These are phyloP conservation scores for Tricholoma hemisulphureum DNA, from an alignment of 768 basidiomycete species.

Conservation along the genomic window DNA sequence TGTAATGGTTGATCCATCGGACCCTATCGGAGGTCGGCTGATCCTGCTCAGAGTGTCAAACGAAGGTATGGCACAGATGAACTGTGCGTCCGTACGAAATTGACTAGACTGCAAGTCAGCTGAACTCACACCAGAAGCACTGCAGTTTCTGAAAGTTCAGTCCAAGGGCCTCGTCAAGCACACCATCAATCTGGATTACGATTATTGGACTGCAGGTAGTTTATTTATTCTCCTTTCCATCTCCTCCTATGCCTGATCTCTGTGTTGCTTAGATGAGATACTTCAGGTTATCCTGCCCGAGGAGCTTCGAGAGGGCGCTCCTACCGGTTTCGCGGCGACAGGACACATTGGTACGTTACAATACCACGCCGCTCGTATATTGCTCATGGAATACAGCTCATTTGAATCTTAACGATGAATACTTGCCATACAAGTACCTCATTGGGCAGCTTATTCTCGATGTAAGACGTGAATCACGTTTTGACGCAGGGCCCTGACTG, in stretches of 20 bases:
- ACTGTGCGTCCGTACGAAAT: slow-evolving; percentile 2
- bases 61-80: slow-evolving; percentile 47
- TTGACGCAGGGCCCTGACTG: background rate
- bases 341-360: slow-evolving; percentile 80
- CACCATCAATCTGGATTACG: slow-evolving; percentile 68
- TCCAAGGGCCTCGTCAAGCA: slow-evolving; percentile 56
- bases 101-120: slow-evolving; percentile 53
- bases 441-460: slow-evolving; percentile 94
- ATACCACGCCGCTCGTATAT: background rate
- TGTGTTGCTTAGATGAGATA: slow-evolving; percentile 66
- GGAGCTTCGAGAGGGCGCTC: slow-evolving; percentile 72
- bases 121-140: slow-evolving; percentile 57
- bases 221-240: background rate
- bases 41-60: slow-evolving; percentile 62
- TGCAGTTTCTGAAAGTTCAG: slow-evolving; percentile 55
- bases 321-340: slow-evolving; percentile 81
- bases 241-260: background rate
- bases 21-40: slow-evolving; percentile 53
- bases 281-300: slow-evolving; percentile 80
- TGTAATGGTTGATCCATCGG: slow-evolving; percentile 51
- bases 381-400: slow-evolving; percentile 59
- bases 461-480: slow-evolving; percentile 44
- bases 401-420: slow-evolving; percentile 86
- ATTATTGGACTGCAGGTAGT: slow-evolving; percentile 85
- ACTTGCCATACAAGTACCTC: slow-evolving; percentile 84